Percentiles rank a stretch among this genome's conserved stretches.
Evolutionary conservation across 345 rosid genomes (phyloP).

Genomic region (Litchi chinensis): DNA sequence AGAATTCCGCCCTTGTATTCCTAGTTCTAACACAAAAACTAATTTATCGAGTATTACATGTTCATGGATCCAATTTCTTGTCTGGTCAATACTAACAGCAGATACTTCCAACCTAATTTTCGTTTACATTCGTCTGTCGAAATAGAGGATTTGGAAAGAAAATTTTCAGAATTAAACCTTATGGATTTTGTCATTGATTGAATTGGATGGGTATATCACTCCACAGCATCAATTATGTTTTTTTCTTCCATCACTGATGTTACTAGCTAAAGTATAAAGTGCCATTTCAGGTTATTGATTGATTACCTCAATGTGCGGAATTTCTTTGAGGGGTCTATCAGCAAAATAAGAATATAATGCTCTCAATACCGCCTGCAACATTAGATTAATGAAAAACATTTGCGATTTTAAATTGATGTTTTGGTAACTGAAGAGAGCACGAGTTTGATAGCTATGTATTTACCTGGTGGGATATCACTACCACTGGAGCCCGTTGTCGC

Average conservation of each 20-base stretch:
- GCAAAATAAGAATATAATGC: conserved; percentile 99
- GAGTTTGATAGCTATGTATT: conserved; percentile 19
- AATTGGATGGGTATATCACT: background rate
- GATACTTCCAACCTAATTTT: background rate
- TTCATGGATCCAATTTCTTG: background rate
- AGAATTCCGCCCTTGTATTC: background rate
- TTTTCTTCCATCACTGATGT: background rate
- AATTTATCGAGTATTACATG: too few relatives aligned
- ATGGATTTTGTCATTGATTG: background rate
- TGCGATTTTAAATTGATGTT: background rate
- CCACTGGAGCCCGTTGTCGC: conserved; percentile 97
- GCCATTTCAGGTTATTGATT: background rate
- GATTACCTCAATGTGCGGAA: conserved; percentile 94
- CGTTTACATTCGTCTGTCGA: background rate
- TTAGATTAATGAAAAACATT: conserved; percentile 11
- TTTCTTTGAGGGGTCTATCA: conserved; percentile 95
- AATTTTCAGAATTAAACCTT: background rate
- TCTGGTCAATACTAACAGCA: background rate
- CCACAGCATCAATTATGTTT: background rate
- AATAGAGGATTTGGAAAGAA: background rate
- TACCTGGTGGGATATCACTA: conserved; percentile 98
- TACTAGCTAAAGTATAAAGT: background rate
- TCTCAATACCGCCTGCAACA: conserved; percentile 89
- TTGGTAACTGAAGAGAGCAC: conserved; percentile 5
- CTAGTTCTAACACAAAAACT: background rate